Conservation (phyloP, 257 asterid genomes). For the Jacaranda mimosifolia region DNA sequence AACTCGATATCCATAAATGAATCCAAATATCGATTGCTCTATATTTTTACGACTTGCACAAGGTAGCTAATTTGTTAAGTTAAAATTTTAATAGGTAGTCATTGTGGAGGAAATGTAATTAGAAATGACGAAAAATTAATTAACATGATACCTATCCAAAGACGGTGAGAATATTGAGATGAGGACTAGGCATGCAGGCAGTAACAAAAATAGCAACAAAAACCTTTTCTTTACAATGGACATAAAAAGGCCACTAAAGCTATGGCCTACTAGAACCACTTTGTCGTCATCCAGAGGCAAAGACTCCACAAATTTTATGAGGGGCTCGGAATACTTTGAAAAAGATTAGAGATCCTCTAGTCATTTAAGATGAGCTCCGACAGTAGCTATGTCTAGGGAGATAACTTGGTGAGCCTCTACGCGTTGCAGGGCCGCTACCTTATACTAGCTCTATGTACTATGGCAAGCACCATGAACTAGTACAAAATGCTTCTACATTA, state of each 20-base stretch:
- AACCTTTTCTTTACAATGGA: conserved; percentile 38
- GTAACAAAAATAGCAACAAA: conserved; percentile 35
- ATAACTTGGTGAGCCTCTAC: conserved; percentile 35
- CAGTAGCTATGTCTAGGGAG: conserved; percentile 42
- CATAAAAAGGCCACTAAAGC: conserved; percentile 40
- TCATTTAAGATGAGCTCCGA: conserved; percentile 29
- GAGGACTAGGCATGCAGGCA: conserved; percentile 41
- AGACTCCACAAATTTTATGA: conserved; percentile 34
- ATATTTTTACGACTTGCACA: too few species aligned
- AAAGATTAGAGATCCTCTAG: conserved; percentile 26
- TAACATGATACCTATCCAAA: conserved; percentile 25
- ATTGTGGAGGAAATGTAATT: too few species aligned
- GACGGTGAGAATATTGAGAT: background rate
- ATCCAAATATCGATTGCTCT: too few species aligned
- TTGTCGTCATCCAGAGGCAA: too few species aligned
- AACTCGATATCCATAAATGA: too few species aligned
- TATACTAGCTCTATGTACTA: conserved; percentile 50
- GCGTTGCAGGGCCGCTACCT: conserved; percentile 29
- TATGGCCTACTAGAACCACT: conserved; percentile 43
- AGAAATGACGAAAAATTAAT: too few species aligned
- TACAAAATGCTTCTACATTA: conserved; percentile 27
- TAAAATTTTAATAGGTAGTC: too few species aligned
- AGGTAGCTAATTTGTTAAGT: too few species aligned
- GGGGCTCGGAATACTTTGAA: conserved; percentile 32
- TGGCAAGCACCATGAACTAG: conserved; percentile 47